phyloP scores from a whole-genome alignment of 495 filamentous ascomycete genomes.

The Poronia punctata region DNA sequence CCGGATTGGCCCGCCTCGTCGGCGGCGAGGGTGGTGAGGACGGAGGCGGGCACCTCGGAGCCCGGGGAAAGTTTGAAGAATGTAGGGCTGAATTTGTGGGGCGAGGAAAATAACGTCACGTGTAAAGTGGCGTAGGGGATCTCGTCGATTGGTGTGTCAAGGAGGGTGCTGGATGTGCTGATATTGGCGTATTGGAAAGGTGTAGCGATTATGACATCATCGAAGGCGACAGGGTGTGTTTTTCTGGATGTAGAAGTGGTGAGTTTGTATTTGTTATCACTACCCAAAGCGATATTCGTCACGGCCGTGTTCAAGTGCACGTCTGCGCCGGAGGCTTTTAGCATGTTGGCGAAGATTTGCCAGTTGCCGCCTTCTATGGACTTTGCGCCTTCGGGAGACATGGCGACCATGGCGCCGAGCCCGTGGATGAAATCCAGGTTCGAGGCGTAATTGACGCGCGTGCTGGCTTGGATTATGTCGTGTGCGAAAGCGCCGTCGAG shows the following conservation, averaged over 20 bases:
- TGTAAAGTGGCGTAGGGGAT: constrained; percentile 80
- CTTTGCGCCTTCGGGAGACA: constrained; percentile 82
- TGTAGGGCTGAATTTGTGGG: constrained; percentile 55
- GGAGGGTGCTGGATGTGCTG: constrained; percentile 42
- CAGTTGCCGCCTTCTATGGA: constrained; percentile 83
- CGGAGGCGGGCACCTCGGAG: constrained; percentile 53
- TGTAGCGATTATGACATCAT: constrained; percentile 71
- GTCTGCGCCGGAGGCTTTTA: constrained; percentile 53
- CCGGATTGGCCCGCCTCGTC: constrained; percentile 43
- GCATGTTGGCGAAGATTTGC: constrained; percentile 85
- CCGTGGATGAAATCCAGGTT: constrained; percentile 82
- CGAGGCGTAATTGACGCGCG: constrained; percentile 91
- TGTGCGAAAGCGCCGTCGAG: constrained; percentile 61
- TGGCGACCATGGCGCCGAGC: constrained; percentile 75
- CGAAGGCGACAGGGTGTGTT: constrained; percentile 48
- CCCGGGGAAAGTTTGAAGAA: constrained; percentile 59
- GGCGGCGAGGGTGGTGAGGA: constrained; percentile 77
- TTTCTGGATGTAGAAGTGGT: constrained; percentile 30
- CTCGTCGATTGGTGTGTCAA: no score
- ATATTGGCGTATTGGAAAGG: constrained; percentile 75
- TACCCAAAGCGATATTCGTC: constrained; percentile 34
- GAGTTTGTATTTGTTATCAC: constrained; percentile 48
- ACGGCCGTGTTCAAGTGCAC: constrained; percentile 68
- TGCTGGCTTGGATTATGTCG: constrained; percentile 88
- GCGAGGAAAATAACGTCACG: constrained; percentile 82